Conservation (phyloP, 2,329 filamentous ascomycete genomes). For the Didymella pinodella region DNA sequence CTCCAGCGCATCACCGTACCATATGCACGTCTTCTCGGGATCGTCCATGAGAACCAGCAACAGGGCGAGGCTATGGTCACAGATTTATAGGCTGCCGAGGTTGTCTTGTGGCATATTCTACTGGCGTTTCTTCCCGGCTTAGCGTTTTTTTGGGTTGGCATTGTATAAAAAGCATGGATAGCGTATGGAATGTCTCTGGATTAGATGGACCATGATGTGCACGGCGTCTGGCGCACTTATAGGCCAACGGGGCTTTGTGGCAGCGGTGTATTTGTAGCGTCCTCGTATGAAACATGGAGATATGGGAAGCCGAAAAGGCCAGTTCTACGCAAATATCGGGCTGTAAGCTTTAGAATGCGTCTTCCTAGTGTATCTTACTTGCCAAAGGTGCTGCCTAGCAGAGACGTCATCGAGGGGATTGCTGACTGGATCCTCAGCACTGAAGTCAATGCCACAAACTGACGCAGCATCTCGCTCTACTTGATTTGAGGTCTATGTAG, state of each 20-base stretch:
- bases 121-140: slow-evolving; percentile 10
- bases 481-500: neutral
- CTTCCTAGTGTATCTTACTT: neutral
- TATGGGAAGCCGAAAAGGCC: neutral
- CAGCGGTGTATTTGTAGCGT: slow-evolving; percentile 10
- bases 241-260: neutral
- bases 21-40: slow-evolving; percentile 72
- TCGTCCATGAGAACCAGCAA: slow-evolving; percentile 40
- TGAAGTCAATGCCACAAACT: neutral
- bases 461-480: neutral
- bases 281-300: neutral
- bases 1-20: slow-evolving; percentile 94
- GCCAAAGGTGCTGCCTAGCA: slow-evolving; percentile 13
- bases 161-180: slow-evolving; percentile 22
- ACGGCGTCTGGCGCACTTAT: slow-evolving; percentile 13
- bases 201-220: slow-evolving; percentile 8
- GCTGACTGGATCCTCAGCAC: neutral
- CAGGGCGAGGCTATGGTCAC: slow-evolving; percentile 47
- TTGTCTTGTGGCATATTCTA: neutral
- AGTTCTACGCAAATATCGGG: neutral
- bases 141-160: slow-evolving; percentile 18
- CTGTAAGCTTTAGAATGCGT: neutral
- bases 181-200: slow-evolving; percentile 6
- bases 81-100: slow-evolving; percentile 35
- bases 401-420: neutral